These are phyloP conservation scores for Trichoderma koningii DNA, from an alignment of 2,329 filamentous ascomycete genomes.

Conservation along the genomic window DNA sequence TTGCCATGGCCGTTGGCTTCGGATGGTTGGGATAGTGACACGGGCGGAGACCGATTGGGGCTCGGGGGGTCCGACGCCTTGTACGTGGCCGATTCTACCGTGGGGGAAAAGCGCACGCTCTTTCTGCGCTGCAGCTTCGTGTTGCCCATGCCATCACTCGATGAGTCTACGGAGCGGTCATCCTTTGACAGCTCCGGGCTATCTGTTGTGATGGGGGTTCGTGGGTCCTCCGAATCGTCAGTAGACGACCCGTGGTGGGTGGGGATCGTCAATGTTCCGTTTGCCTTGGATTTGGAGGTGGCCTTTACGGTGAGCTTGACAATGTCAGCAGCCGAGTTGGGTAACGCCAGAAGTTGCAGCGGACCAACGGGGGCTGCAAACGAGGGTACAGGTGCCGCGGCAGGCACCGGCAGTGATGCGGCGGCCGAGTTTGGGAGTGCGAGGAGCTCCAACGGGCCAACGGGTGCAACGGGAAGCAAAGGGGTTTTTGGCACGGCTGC, in stretches of 20 bases:
- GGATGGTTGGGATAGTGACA: conserved; percentile 32
- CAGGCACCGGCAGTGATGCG: not conserved
- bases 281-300: not conserved
- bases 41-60: conserved; percentile 40
- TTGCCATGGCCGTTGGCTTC: conserved; percentile 31
- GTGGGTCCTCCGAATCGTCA: conserved; percentile 23
- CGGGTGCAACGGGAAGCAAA: conserved; percentile 39
- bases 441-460: conserved; percentile 48
- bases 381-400: not conserved
- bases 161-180: conserved; percentile 27
- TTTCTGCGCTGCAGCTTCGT: conserved; percentile 52
- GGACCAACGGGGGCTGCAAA: conserved; percentile 12
- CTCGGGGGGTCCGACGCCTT: conserved; percentile 54
- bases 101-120: conserved; percentile 70
- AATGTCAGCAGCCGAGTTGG: conserved; percentile 51
- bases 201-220: conserved; percentile 25
- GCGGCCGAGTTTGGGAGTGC: conserved; percentile 56
- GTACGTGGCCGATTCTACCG: conserved; percentile 66
- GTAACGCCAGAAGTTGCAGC: conserved; percentile 43
- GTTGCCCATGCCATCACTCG: conserved; percentile 31
- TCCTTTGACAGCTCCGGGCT: conserved; percentile 16
- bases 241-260: conserved; percentile 13
- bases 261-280: not conserved
- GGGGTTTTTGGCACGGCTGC: not conserved
- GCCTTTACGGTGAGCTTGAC: conserved; percentile 4